Base-by-base conservation (phyloP, 2,329 filamentous ascomycete species). In the Monilinia aucupariae region DNA sequence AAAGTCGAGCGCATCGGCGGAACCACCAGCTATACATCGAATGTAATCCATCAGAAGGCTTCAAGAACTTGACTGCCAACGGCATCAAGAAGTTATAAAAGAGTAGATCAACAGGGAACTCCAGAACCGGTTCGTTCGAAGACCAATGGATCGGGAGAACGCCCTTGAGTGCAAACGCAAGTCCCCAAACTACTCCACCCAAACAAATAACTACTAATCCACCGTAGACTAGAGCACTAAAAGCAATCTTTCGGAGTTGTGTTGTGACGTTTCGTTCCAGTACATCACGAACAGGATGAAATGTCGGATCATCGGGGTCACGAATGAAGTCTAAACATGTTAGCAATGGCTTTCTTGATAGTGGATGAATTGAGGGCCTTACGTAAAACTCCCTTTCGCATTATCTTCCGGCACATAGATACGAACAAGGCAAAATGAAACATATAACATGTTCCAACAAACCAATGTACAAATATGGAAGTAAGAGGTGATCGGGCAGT, bases 381-480 rank as follows among this genome's bases (percentile, higher is more conserved):
- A 91, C 88, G 97, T 64, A 99, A 80, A 48, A 99, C 94, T 59
- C 94, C 94, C 69, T 86, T 91, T 67, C 94, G 88, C 88, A 99
- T 90, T 64, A 97, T 96, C 78, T 96, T 97, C 66, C 94, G 88
- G 76, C 94, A 99, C 92, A 99, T 97, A 63, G 92, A 96, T 22
- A 99, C 94, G 74, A 99, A 99, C 3, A 99, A 83, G 6, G 94
- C 94, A 74, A 99, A 99, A 74, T 99, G 94, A 78, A 99, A 99
- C 96, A 99, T 99, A 76, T 99, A 99, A 67, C 92, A 96, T 4
- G 94, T 99, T 55, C 94, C 94, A 63, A 97, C 88, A 73, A 99
- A 99, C 94, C 94, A 99, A 75, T 99, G 94, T 59, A 97, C 89
- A 74, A 99, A 99, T 17, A 96, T 85, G 17, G 93, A 96, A 0